These are phyloP conservation scores for Closterium sp. DNA, from an alignment of 139 green algal species.

Conservation along the genomic window DNA sequence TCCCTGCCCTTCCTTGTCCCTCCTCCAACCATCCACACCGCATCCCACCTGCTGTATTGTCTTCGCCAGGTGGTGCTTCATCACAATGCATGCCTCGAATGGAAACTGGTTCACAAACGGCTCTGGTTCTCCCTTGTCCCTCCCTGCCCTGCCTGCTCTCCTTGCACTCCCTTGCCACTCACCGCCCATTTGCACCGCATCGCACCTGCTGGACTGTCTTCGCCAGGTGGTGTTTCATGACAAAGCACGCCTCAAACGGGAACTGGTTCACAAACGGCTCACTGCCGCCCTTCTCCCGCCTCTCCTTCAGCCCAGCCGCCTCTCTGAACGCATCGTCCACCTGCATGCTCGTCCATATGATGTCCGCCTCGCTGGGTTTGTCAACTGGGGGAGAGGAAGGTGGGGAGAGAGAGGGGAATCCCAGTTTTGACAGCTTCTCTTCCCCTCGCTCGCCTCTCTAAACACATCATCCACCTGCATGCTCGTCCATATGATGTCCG, in stretches of 20 bases:
- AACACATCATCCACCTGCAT: background rate
- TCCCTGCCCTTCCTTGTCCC: no score
- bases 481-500: constrained; percentile 35
- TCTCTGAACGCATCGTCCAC: constrained; percentile 37
- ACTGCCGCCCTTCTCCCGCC: background rate
- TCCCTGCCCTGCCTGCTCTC: background rate
- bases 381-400: constrained; percentile 22
- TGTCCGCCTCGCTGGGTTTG: constrained; percentile 23
- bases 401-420: no score
- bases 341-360: constrained; percentile 33
- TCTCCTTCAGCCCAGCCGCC: background rate
- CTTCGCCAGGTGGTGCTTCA: constrained; percentile 48
- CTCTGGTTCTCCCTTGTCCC: background rate
- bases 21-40: background rate
- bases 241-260: constrained; percentile 43
- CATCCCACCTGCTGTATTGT: constrained; percentile 32
- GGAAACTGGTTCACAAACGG: background rate
- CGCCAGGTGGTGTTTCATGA: constrained; percentile 53
- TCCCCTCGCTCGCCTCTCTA: no score
- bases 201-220: constrained; percentile 34
- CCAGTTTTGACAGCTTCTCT: no score
- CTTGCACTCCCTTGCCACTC: background rate
- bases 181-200: background rate
- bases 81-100: constrained; percentile 43
- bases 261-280: constrained; percentile 49